phyloP scores from a whole-genome alignment of 2,329 filamentous ascomycete species.

The Septoria petroselini region DNA sequence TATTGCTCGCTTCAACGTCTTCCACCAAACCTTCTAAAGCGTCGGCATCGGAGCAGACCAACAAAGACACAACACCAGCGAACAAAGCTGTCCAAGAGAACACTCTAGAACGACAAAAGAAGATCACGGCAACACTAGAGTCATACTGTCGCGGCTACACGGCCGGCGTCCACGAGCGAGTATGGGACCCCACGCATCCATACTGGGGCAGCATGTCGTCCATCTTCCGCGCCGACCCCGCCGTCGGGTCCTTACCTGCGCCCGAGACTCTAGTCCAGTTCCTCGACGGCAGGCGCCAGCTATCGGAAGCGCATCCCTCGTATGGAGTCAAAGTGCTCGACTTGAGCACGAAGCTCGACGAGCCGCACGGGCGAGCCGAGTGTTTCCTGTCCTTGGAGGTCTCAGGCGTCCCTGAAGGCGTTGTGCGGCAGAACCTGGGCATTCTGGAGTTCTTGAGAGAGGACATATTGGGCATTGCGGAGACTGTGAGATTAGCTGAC shows the following conservation, averaged over 20 bases:
- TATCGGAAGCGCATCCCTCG: neutral
- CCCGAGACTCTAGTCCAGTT: constrained; percentile 3
- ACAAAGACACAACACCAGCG: neutral
- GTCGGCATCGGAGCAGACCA: neutral
- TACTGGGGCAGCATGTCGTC: constrained; percentile 1
- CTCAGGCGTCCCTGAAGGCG: constrained; percentile 5
- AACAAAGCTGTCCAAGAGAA: neutral
- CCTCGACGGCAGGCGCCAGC: neutral
- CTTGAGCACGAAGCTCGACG: constrained; percentile 11
- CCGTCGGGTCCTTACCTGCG: neutral
- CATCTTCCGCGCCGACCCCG: constrained; percentile 2
- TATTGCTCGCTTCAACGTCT: neutral
- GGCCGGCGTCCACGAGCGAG: neutral
- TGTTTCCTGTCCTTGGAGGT: constrained; percentile 7
- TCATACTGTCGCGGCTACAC: constrained; percentile 2
- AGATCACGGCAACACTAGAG: constrained; percentile 3
- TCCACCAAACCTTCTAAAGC: neutral
- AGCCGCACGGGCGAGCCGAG: constrained; percentile 7
- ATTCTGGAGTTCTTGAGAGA: constrained; percentile 8
- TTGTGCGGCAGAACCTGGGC: constrained; percentile 11
- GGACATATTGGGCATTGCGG: neutral
- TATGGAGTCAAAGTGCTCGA: constrained; percentile 9
- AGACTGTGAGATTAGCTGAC: neutral
- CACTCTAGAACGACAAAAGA: neutral
- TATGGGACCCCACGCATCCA: neutral